These are phyloP conservation scores for Starmerella apicola DNA, from an alignment of 805 yeast species.

Conservation along the genomic window DNA sequence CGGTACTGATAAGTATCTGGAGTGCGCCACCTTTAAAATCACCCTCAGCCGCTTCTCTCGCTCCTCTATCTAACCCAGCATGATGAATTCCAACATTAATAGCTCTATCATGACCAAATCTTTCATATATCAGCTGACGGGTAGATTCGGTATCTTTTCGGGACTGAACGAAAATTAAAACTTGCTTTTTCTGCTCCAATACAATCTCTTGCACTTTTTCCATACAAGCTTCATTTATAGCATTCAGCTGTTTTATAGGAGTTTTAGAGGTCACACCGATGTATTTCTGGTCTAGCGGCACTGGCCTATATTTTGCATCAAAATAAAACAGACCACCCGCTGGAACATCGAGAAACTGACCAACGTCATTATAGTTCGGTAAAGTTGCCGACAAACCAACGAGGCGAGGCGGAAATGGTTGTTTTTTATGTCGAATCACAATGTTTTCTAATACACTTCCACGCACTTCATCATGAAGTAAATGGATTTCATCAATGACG, in stretches of 20 bases:
- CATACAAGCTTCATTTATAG: constrained; percentile 84
- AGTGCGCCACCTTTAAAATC: constrained; percentile 74
- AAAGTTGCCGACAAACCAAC: constrained; percentile 88
- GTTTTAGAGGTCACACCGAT: constrained; percentile 77
- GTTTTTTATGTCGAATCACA: constrained; percentile 59
- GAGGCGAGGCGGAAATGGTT: constrained; percentile 36
- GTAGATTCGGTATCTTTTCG: constrained; percentile 90
- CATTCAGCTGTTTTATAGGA: constrained; percentile 61
- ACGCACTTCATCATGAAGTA: constrained; percentile 73
- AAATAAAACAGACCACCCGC: constrained; percentile 57
- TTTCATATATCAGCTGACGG: constrained; percentile 44
- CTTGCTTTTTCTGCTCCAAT: constrained; percentile 48
- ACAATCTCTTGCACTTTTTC: constrained; percentile 58
- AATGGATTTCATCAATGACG: constrained; percentile 85
- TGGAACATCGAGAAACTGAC: constrained; percentile 58
- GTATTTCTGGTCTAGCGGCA: constrained; percentile 81
- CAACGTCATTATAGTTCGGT: constrained; percentile 82
- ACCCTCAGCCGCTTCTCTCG: constrained; percentile 73
- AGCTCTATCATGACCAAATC: constrained; percentile 23
- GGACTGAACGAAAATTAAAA: constrained; percentile 85
- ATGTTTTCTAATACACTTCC: constrained; percentile 90
- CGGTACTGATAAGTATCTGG: constrained; percentile 86
- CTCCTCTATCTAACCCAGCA: constrained; percentile 88
- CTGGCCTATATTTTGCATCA: constrained; percentile 76
- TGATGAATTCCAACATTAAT: constrained; percentile 82